These are phyloP conservation scores for Ogataea siamensis DNA, from an alignment of 805 yeast species.

Conservation along the genomic window DNA sequence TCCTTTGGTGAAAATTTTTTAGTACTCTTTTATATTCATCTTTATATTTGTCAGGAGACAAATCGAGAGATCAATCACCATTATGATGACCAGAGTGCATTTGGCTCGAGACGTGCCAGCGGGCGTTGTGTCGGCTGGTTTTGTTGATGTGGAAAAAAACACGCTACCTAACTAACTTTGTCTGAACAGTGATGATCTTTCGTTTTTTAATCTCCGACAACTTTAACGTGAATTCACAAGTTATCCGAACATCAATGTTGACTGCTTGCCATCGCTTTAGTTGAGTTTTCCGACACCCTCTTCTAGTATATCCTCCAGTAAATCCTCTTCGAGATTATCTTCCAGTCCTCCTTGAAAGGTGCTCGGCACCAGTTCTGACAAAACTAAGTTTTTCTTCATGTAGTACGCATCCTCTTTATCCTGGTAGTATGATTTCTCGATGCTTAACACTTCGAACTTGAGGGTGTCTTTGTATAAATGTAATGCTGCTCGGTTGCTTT, in stretches of 20 bases:
- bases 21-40: conserved; percentile 7
- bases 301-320: conserved; percentile 37
- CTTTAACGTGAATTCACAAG: conserved; percentile 4
- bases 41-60: conserved; percentile 16
- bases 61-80: conserved; percentile 8
- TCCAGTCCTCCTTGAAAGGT: conserved; percentile 47
- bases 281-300: conserved; percentile 14
- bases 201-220: conserved; percentile 7
- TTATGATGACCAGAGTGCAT: conserved; percentile 97
- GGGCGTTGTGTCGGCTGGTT: conserved; percentile 33
- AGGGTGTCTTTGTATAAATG: conserved; percentile 87
- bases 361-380: conserved; percentile 62
- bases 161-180: conserved; percentile 86
- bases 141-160: conserved; percentile 97
- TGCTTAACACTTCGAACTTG: conserved; percentile 73
- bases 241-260: not conserved
- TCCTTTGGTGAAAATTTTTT: conserved; percentile 10
- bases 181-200: conserved; percentile 42
- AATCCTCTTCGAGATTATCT: conserved; percentile 56
- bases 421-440: conserved; percentile 88
- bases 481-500: conserved; percentile 90
- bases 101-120: conserved; percentile 89
- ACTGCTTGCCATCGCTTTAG: not conserved
- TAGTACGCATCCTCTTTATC: conserved; percentile 98
- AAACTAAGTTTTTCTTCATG: conserved; percentile 70